These are phyloP conservation scores for Alternaria brassicicola DNA, from an alignment of 2,329 filamentous ascomycete genomes.

Conservation along the genomic window DNA sequence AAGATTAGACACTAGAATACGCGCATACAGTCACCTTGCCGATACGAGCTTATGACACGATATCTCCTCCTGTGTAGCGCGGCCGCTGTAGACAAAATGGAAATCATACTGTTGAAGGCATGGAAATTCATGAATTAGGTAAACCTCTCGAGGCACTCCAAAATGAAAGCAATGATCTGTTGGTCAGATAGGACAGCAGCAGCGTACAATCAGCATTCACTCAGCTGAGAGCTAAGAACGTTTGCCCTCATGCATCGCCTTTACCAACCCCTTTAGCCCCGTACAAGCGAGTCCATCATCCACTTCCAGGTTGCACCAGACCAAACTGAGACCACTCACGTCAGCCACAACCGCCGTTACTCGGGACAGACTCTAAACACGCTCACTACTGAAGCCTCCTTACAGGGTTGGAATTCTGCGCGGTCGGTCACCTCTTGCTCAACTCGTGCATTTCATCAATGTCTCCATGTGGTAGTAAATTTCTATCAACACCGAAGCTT, in stretches of 20 bases:
- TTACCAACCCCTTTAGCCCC: neutral
- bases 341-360: neutral
- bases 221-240: neutral
- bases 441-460: neutral
- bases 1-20: conserved; percentile 29
- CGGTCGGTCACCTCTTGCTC: neutral
- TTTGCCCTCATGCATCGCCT: neutral
- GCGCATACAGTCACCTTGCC: neutral
- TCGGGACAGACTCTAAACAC: too few species aligned
- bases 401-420: neutral
- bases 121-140: neutral
- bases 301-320: neutral
- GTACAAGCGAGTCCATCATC: neutral
- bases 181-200: neutral
- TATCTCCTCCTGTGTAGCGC: neutral
- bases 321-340: neutral
- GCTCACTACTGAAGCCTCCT: neutral
- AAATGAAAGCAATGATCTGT: neutral
- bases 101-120: neutral
- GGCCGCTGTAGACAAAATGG: neutral
- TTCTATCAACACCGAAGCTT: neutral
- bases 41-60: neutral
- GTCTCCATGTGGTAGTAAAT: neutral
- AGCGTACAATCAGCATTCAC: neutral
- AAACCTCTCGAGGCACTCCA: neutral